Conservation (phyloP, 768 basidiomycete species). For the Naganishia antarctica region DNA sequence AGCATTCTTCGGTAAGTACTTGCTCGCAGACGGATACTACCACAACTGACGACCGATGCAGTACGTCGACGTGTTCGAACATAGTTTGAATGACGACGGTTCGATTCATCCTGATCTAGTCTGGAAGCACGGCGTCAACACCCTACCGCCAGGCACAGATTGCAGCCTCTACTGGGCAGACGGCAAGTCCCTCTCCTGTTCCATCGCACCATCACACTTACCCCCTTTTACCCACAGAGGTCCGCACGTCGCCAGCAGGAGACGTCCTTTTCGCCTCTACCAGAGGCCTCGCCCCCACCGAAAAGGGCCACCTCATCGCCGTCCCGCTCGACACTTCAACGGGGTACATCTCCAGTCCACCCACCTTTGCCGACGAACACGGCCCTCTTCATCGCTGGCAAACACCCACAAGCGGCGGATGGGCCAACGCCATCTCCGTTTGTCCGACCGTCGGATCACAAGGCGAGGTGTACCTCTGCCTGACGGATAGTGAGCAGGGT, state of each 20-base stretch:
- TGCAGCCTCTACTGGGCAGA: constrained; percentile 34
- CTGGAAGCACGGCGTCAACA: constrained; percentile 18
- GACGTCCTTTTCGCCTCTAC: constrained; percentile 39
- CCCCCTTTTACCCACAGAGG: constrained; percentile 23
- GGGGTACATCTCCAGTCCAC: constrained; percentile 5
- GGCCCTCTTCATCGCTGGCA: constrained; percentile 27
- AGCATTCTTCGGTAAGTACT: constrained; percentile 37
- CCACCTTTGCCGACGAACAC: not conserved
- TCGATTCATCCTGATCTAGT: not conserved
- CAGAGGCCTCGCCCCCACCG: constrained; percentile 28
- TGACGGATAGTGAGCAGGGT: constrained; percentile 41
- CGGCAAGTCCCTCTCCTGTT: not conserved
- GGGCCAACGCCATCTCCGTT: constrained; percentile 42
- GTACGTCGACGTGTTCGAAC: constrained; percentile 26
- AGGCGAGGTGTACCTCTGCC: constrained; percentile 29
- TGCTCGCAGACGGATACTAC: not conserved
- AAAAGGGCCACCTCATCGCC: constrained; percentile 37
- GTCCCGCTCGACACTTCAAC: constrained; percentile 24
- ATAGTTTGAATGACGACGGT: not conserved
- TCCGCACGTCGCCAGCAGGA: constrained; percentile 29
- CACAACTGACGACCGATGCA: constrained; percentile 1
- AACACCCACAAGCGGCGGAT: constrained; percentile 40
- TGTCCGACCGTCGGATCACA: constrained; percentile 16
- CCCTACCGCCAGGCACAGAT: not conserved
- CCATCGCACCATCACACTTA: not conserved